Evolutionary conservation across 495 filamentous ascomycete genomes (phyloP).

Genomic region (Neurospora cerealis): DNA sequence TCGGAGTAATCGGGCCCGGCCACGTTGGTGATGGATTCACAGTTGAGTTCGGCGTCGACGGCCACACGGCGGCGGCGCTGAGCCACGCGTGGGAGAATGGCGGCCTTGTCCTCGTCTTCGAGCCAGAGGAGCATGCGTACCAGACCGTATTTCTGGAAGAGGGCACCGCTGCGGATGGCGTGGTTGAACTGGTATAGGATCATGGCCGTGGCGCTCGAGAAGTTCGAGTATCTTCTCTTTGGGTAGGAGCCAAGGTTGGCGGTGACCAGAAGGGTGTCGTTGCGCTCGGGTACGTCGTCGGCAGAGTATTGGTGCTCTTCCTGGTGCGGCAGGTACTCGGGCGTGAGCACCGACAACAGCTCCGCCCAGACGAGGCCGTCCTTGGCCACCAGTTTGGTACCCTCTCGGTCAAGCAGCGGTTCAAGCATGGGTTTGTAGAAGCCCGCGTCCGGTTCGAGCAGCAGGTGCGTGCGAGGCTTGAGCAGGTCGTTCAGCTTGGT

Average conservation of each 20-base stretch:
- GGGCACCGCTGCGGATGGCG: constrained; percentile 26
- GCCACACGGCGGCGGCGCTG: constrained; percentile 41
- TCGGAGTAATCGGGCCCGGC: constrained; percentile 20
- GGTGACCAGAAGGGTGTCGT: constrained; percentile 58
- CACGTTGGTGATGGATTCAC: constrained; percentile 36
- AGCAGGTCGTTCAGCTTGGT: constrained; percentile 61
- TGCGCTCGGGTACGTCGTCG: constrained; percentile 30
- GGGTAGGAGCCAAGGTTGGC: constrained; percentile 44
- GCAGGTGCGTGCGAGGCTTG: constrained; percentile 66
- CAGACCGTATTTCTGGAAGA: constrained; percentile 54
- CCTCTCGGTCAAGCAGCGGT: constrained; percentile 47
- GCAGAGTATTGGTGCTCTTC: constrained; percentile 7
- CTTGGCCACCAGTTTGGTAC: constrained; percentile 42
- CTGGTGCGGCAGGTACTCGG: constrained; percentile 43
- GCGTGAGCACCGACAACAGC: constrained; percentile 35
- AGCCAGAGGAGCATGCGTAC: constrained; percentile 64
- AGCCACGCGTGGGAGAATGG: constrained; percentile 43
- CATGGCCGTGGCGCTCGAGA: constrained; percentile 31
- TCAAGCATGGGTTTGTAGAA: constrained; percentile 49
- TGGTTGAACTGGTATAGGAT: constrained; percentile 39
- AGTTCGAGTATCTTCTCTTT: constrained; percentile 20
- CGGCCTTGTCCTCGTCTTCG: constrained; percentile 37
- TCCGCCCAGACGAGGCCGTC: constrained; percentile 41
- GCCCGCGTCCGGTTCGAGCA: constrained; percentile 56
- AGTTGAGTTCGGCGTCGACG: constrained; percentile 46